Evolutionary conservation across 371 early-diverging fungal species (phyloP).

Genomic region (Umbelopsis sp.): DNA sequence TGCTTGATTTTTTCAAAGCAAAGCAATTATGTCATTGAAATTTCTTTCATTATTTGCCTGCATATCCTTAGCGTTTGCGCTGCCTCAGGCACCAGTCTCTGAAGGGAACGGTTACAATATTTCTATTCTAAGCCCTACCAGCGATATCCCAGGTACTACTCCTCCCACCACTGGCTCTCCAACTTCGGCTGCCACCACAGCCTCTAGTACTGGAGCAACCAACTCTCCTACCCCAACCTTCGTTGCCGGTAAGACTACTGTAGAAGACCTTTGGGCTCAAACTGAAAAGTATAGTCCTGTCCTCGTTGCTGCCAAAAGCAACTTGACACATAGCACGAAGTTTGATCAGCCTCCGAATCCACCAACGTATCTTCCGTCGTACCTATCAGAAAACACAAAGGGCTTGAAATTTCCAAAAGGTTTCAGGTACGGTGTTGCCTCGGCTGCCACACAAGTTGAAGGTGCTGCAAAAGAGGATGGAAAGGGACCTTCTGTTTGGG

Average conservation of each 20-base stretch:
- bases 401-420: slow-evolving; percentile 3
- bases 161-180: slow-evolving; percentile 2
- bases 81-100: not conserved
- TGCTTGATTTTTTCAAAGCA: not conserved
- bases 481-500: slow-evolving; percentile 37
- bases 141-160: slow-evolving; percentile 1
- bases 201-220: not conserved
- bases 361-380: not conserved
- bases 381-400: slow-evolving; percentile 1
- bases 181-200: not conserved
- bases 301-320: not conserved
- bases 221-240: not conserved
- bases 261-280: slow-evolving; percentile 12
- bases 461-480: slow-evolving; percentile 41
- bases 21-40: not conserved
- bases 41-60: not conserved
- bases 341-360: not conserved
- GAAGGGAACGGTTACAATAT: not conserved
- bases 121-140: slow-evolving; percentile 1
- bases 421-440: slow-evolving; percentile 12
- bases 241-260: not conserved
- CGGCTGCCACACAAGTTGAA: slow-evolving; percentile 41
- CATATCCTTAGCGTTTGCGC: not conserved
- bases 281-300: not conserved
- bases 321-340: not conserved